These are phyloP conservation scores for Adansonia madagascariensis DNA, from an alignment of 441 rosid genomes.

Conservation along the genomic window DNA sequence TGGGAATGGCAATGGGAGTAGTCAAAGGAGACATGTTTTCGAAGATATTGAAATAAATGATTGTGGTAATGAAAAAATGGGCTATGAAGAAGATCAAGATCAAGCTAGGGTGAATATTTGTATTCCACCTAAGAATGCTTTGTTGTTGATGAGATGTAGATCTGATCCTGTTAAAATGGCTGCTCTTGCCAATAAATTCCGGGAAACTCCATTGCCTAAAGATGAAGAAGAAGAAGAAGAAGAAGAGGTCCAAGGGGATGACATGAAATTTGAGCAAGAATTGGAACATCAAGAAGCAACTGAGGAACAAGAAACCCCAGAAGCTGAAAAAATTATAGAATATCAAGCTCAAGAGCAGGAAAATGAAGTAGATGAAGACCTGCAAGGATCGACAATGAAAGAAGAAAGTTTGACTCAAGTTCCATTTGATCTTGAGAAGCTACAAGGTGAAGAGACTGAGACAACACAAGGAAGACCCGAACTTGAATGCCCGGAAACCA, in stretches of 20 bases:
- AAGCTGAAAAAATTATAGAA: slow-evolving; percentile 12
- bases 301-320: slow-evolving; percentile 31
- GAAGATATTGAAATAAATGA: slow-evolving; percentile 68
- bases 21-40: slow-evolving; percentile 69
- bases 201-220: slow-evolving; percentile 45
- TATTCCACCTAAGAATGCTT: slow-evolving; percentile 86
- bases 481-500: slow-evolving; percentile 29
- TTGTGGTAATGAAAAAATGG: slow-evolving; percentile 42
- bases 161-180: slow-evolving; percentile 94
- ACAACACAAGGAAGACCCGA: slow-evolving; percentile 46
- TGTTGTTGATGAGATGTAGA: slow-evolving; percentile 86
- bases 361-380: slow-evolving; percentile 17
- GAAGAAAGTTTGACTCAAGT: slow-evolving; percentile 32
- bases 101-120: slow-evolving; percentile 55
- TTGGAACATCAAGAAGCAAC: slow-evolving; percentile 34
- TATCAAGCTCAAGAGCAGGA: slow-evolving; percentile 19
- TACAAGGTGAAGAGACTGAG: slow-evolving; percentile 28
- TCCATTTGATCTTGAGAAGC: slow-evolving; percentile 29
- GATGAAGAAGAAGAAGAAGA: slow-evolving; percentile 23
- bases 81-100: slow-evolving; percentile 42
- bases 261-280: slow-evolving; percentile 37
- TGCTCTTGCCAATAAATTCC: slow-evolving; percentile 68
- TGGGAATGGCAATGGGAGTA: slow-evolving; percentile 37
- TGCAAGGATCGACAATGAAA: slow-evolving; percentile 9
- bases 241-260: not conserved